Base-by-base conservation (phyloP, 2,329 filamentous ascomycete genomes). In the Botrytis porri region DNA sequence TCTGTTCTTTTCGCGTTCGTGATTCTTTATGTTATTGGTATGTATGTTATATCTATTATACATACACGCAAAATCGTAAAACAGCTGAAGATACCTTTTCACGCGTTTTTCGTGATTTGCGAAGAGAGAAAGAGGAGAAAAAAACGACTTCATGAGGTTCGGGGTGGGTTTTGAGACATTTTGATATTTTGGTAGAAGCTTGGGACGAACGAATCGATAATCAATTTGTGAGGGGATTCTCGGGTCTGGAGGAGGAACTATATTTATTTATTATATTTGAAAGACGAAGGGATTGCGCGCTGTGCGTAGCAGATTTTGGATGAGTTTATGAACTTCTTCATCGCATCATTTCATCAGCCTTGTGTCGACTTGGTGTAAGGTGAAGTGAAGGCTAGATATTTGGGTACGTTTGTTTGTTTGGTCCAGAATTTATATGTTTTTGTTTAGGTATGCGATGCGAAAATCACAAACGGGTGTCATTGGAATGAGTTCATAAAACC, bases 141-240 rank as follows among this genome's bases (percentile, higher is more conserved):
- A 32, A 37, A 37, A 62, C 51, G n/a, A 57, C 7, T 57, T 18
- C 18, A 16, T 37, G 59, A 41, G 37, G 37, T 41, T 43, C 61
- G 39, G n/a, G 37, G 61, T 63, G 37, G 48, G 18, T 41, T 48
- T 59, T 48, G 43, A 72, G 70, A 72, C 70, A 61, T 72, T 57
- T 67, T 51, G 63, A 72, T 63, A 61, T 72, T 57, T 67, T 51
- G 1, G 57, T 62, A 61, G 57, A 72, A 74, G 63, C 54, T 69
- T 45, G 69, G 63, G 41, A 63, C 61, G 57, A 37, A 48, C 51
- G 48, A 54, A 54, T 72, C 32, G 67, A 60, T 51, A 57, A n/a
- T 43, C 39, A 10, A 32, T 57, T 43, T 57, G 45, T 29, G 54
- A 45, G 29, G 22, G 54, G 39, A 61, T 62, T 70, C 60, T 45